Conservation (phyloP, 1,284 basidiomycete genomes). For the Pterulicium gracile region DNA sequence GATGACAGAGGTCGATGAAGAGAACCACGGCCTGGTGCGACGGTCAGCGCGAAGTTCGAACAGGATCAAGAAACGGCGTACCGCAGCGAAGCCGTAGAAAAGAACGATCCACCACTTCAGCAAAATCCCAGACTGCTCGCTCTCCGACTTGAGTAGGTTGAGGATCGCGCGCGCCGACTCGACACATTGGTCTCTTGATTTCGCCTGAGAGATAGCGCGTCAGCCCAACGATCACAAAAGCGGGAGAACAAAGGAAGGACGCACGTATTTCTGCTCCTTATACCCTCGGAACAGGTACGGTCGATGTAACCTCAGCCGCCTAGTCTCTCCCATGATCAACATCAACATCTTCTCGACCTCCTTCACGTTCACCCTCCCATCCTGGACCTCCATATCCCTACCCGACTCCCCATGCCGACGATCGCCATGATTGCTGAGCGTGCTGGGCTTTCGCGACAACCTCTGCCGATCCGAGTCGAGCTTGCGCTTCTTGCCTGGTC, state of each 20-base stretch:
- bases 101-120: slow-evolving; percentile 17
- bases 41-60: neutral
- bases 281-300: slow-evolving; percentile 16
- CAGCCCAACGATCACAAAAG: neutral
- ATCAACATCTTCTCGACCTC: slow-evolving; percentile 13
- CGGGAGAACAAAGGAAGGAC: slow-evolving; percentile 5
- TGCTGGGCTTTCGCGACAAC: neutral
- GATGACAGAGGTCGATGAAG: slow-evolving; percentile 16
- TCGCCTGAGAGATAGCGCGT: too few species aligned
- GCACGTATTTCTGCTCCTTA: slow-evolving; percentile 14
- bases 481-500: neutral
- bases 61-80: slow-evolving; percentile 5
- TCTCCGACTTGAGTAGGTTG: slow-evolving; percentile 14
- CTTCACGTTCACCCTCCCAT: slow-evolving; percentile 9
- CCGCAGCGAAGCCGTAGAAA: slow-evolving; percentile 17
- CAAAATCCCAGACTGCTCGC: slow-evolving; percentile 13
- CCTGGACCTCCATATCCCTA: neutral
- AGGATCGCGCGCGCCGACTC: slow-evolving; percentile 13
- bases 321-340: slow-evolving; percentile 16
- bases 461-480: neutral
- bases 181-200: slow-evolving; percentile 16
- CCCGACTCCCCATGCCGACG: neutral
- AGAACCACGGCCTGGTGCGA: slow-evolving; percentile 15
- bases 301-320: slow-evolving; percentile 14
- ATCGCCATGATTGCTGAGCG: neutral